Evolutionary conservation across 176 grass and related monocot species (phyloP), one percentile per base, ranked within the genome.

Genomic region (Typha latifolia): DNA sequence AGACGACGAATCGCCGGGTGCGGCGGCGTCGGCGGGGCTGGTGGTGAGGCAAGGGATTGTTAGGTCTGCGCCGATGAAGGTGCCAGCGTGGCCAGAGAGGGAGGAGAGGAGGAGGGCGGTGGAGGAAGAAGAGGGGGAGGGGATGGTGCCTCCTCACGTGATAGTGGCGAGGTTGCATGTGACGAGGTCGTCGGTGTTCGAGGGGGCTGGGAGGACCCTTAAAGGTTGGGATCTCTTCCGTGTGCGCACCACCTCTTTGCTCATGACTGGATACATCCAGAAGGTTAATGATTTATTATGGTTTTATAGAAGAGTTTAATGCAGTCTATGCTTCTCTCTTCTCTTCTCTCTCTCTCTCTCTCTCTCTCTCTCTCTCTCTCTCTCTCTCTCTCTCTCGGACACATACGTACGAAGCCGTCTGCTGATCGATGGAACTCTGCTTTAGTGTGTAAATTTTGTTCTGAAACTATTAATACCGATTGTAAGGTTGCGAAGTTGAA

Each of bases 161-260:
- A 82, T 77, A 32, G 80, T 77, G 50, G 80, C 68, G 31, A 66
- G 62, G 16, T 86, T 78, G 50, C 78, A 77, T 16, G 78, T 80
- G 0, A 77, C 79, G 19, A 83, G 81, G 13, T 79, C 83, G 70
- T 92, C 89, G 52, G 79, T 92, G 66, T 77, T 88, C 81, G 89
- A 88, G 64, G 89, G 89, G 71, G 75, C 76, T 32, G 89, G 89
- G 21, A 67, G 89, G 61, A 92, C 89, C 62, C 82, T 92, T 20
- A 92, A 92, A 66, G 89, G 89, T 1, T 85, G 89, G 26, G 89
- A 92, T 64, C 82, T 92, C 79, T 74, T 82, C 4, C 78, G 89
- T n/a, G 79, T 92, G 73, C 89, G 89, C 69, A 92, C 88, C 66
- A 85, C 89, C 49, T 85, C 88, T 34, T 82, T 86, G 85, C 82